A percentile compares a stretch with the other conserved stretches of the same genome.
These are phyloP conservation scores for Pleomassaria siparia DNA, from an alignment of 2,329 filamentous ascomycete genomes.

Conservation along the genomic window DNA sequence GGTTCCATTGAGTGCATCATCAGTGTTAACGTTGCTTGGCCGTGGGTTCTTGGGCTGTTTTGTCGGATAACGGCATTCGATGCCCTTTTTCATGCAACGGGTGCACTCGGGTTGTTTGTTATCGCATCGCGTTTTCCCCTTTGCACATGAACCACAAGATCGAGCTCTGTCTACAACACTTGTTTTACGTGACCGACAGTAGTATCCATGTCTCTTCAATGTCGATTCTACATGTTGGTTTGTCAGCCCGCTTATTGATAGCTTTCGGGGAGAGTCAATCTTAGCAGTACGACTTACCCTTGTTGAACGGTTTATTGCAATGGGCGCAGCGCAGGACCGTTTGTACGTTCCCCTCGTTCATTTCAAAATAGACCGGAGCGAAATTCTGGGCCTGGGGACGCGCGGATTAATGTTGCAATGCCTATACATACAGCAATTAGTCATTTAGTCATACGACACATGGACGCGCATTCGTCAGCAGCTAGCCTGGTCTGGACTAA, in stretches of 20 bases:
- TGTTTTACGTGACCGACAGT: constrained; percentile 45
- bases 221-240: constrained; percentile 48
- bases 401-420: no score
- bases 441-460: constrained; percentile 7
- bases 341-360: constrained; percentile 20
- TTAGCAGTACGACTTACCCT: constrained; percentile 37
- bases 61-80: constrained; percentile 42
- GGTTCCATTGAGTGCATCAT: no score
- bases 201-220: constrained; percentile 50
- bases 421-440: not conserved
- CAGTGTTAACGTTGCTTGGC: constrained; percentile 7
- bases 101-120: constrained; percentile 42
- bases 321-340: constrained; percentile 39
- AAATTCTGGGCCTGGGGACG: constrained; percentile 1
- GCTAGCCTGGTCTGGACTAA: no score
- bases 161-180: constrained; percentile 25
- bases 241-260: constrained; percentile 13
- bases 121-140: constrained; percentile 44
- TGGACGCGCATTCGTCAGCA: constrained; percentile 22
- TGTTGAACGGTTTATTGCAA: constrained; percentile 48
- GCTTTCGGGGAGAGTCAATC: no score
- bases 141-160: constrained; percentile 44
- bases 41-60: constrained; percentile 5
- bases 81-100: constrained; percentile 39
- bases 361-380: constrained; percentile 17